Evolutionary conservation across 371 early-diverging fungal species (phyloP).

Genomic region (Cokeromyces recurvatus): DNA sequence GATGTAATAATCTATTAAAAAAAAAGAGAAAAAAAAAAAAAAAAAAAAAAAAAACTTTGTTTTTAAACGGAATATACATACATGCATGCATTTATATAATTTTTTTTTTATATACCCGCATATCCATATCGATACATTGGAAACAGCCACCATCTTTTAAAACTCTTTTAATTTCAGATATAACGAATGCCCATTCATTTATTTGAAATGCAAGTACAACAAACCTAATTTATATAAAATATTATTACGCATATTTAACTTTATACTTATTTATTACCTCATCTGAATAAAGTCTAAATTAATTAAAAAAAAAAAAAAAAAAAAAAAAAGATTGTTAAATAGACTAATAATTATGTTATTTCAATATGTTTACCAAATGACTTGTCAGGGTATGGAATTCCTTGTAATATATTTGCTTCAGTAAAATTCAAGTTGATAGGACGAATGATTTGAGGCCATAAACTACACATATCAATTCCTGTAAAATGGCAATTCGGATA

Average conservation of each 20-base stretch:
- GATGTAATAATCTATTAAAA: conserved; percentile 10
- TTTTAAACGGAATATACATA: too few species aligned
- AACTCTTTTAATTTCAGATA: conserved; percentile 31
- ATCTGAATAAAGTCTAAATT: conserved; percentile 29
- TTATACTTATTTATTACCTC: conserved; percentile 6
- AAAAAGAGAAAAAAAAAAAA: not conserved
- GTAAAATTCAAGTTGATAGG: conserved; percentile 29
- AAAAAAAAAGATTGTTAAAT: not conserved
- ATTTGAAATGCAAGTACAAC: conserved; percentile 29
- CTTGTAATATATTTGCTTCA: conserved; percentile 27
- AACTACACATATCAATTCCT: conserved; percentile 36
- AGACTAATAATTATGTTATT: too few species aligned
- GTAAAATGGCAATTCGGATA: conserved; percentile 33
- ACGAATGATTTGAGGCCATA: conserved; percentile 39
- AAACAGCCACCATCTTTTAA: conserved; percentile 33
- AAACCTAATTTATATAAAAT: conserved; percentile 13
- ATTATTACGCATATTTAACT: not conserved
- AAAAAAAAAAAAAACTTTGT: not conserved
- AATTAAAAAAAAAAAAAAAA: not conserved
- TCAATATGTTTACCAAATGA: conserved; percentile 24
- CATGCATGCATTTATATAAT: not conserved
- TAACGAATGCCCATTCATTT: conserved; percentile 30
- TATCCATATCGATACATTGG: conserved; percentile 35
- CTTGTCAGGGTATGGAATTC: conserved; percentile 34
- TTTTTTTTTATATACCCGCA: conserved; percentile 14